Evolutionary conservation across 176 grass and related monocot genomes (phyloP), one percentile per base, ranked within the genome.

Genomic region (Bromus sterilis): DNA sequence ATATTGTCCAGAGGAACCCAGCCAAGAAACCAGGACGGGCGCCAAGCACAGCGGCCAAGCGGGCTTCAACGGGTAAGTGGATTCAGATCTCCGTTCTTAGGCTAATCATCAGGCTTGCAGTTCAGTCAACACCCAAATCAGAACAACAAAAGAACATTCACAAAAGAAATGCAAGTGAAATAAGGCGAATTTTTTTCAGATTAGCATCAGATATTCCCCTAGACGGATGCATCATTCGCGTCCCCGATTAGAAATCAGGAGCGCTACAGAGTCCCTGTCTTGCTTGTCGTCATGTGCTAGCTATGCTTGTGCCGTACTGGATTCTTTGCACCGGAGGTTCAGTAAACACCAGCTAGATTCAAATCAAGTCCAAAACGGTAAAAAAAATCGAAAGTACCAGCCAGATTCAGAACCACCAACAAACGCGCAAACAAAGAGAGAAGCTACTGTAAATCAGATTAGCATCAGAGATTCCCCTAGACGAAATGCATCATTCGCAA

Each of bases 381-480:
- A n/a, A n/a, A n/a, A n/a, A n/a, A n/a, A n/a, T n/a, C n/a, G n/a
- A n/a, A n/a, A n/a, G n/a, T n/a, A n/a, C n/a, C n/a, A n/a, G n/a
- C n/a, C n/a, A n/a, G n/a, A n/a, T n/a, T n/a, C n/a, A n/a, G n/a
- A n/a, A n/a, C n/a, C n/a, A n/a, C n/a, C n/a, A n/a, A n/a, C n/a
- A n/a, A n/a, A n/a, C n/a, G n/a, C n/a, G n/a, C n/a, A n/a, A n/a
- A n/a, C n/a, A n/a, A n/a, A n/a, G 35, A 41, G n/a, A 41, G 31
- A 24, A 14, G 26, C 29, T 1, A 5, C 1, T 6, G 14, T 7
- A 5, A 16, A 16, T 31, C 13, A 3, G 10, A 68, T 20, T n/a
- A 39, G 75, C 74, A 89, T 92, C 61, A 39, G 80, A 86, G 87
- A 93, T 87, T 93, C 77, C 69, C 55, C 84, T 87, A 82, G 78